phyloP scores from a whole-genome alignment of 345 rosid species.

The Erucastrum elatum region DNA sequence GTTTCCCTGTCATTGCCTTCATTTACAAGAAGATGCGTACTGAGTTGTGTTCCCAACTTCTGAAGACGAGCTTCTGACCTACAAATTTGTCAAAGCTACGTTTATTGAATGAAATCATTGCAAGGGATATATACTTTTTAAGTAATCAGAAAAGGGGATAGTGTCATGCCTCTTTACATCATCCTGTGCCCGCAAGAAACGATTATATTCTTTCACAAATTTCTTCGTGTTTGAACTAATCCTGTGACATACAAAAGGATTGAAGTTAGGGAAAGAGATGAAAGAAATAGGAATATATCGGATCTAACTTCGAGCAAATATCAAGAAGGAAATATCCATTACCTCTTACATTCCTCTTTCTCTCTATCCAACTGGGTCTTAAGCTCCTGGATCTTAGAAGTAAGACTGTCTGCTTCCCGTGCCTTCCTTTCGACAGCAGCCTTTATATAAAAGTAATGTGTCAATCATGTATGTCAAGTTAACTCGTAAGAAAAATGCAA shows the following conservation, averaged over 20 bases:
- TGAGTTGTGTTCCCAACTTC: conserved; percentile 73
- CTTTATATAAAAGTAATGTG: conserved; percentile 38
- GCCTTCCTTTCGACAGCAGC: conserved; percentile 53
- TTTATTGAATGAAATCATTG: conserved; percentile 12
- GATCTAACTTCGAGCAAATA: conserved; percentile 9
- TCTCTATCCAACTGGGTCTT: conserved; percentile 68
- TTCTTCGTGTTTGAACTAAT: conserved; percentile 70
- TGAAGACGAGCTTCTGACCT: conserved; percentile 79
- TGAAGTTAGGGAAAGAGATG: not conserved
- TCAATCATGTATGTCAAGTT: conserved; percentile 7
- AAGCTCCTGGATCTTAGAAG: conserved; percentile 69
- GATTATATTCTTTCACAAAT: conserved; percentile 70
- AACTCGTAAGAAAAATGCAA: conserved; percentile 18
- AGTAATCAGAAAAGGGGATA: not conserved
- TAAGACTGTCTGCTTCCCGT: conserved; percentile 70
- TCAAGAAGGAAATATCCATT: conserved; percentile 16
- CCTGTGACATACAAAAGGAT: conserved; percentile 51
- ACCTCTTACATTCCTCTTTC: conserved; percentile 82
- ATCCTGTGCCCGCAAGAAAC: conserved; percentile 55
- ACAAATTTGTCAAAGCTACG: conserved; percentile 28
- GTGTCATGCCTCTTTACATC: conserved; percentile 66
- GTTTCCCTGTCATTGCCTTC: conserved; percentile 64
- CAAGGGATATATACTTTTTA: not conserved
- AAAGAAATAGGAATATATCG: not conserved
- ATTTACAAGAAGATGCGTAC: conserved; percentile 44